Evolutionary conservation across 345 rosid species (phyloP), one percentile per base, ranked within the genome.

Genomic region (Brassica rapa): DNA sequence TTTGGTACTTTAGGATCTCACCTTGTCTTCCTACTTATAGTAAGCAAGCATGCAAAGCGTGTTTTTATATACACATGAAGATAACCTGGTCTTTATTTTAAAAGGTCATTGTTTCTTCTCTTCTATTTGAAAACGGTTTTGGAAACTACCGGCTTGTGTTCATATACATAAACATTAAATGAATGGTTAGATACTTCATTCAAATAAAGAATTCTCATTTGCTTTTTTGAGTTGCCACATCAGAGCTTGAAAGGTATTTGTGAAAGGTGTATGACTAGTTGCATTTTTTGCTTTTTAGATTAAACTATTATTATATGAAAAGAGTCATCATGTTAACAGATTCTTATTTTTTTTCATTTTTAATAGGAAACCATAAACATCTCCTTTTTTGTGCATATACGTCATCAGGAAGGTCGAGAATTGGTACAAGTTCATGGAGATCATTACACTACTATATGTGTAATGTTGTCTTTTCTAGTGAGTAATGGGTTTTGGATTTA

Each of bases 201-300:
- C 4, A 41, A 57, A 56, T 65, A 56, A 66, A 60, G 25, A 61
- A 73, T n/a, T 43, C 24, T 53, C 46, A 73, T 68, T 51, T 68
- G 77, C 9, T 66, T 59, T 72, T 8, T 8, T 3, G 73, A 78
- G 57, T 8, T 30, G 29, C 37, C 73, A 72, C 72, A 12, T 66
- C 2, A 24, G 74, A 53, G 56, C 12, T 73, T 61, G 62, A 73
- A 67, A 79, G 15, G 82, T 68, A 79, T 61, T 12, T 73, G 70
- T 32, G 51, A 61, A 79, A 24, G 65, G 51, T 6, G 29, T 49
- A 30, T 68, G 78, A 27, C 78, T 73, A 79, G 78, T 79, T 79
- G 74, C 82, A 73, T 61, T n/a, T 25, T 68, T 68, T 73, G 59
- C 64, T 68, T 59, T 72, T 73, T 33, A n/a, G 32, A 64, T 51